Conservation (phyloP, 176 grass and related monocot species). For the Olyra latifolia region DNA sequence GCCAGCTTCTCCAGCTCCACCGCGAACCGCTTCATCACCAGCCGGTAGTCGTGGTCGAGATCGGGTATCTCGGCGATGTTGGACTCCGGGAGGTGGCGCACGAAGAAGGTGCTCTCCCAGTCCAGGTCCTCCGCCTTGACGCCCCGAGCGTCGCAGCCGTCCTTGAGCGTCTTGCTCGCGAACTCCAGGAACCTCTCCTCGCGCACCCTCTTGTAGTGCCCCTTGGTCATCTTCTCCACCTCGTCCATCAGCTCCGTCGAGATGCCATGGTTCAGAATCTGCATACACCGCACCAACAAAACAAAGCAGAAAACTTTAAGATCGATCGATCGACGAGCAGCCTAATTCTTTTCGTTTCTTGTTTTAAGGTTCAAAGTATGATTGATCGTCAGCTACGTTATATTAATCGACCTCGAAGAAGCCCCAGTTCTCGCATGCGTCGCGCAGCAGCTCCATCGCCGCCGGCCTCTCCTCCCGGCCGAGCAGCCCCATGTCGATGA, state of each 20-base stretch:
- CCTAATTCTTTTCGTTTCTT: too few relatives aligned
- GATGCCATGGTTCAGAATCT: constrained; percentile 86
- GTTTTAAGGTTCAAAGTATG: too few relatives aligned
- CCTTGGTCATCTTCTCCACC: constrained; percentile 88
- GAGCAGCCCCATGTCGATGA: constrained; percentile 79
- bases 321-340: neutral
- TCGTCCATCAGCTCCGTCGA: constrained; percentile 77
- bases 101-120: constrained; percentile 81
- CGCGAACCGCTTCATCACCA: constrained; percentile 49
- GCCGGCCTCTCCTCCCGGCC: constrained; percentile 40
- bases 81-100: constrained; percentile 67
- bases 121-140: constrained; percentile 49
- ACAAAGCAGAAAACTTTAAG: neutral
- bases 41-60: constrained; percentile 53
- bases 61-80: constrained; percentile 39
- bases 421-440: constrained; percentile 94
- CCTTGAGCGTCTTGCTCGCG: constrained; percentile 50
- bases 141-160: neutral
- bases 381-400: too few relatives aligned
- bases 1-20: constrained; percentile 55
- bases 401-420: constrained; percentile 73
- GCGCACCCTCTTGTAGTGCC: constrained; percentile 62
- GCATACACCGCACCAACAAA: neutral
- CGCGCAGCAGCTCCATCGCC: constrained; percentile 62
- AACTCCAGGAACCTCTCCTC: constrained; percentile 83